Conservation (phyloP, 371 early-diverging fungal genomes). For the Dentiscutata heterogama region DNA sequence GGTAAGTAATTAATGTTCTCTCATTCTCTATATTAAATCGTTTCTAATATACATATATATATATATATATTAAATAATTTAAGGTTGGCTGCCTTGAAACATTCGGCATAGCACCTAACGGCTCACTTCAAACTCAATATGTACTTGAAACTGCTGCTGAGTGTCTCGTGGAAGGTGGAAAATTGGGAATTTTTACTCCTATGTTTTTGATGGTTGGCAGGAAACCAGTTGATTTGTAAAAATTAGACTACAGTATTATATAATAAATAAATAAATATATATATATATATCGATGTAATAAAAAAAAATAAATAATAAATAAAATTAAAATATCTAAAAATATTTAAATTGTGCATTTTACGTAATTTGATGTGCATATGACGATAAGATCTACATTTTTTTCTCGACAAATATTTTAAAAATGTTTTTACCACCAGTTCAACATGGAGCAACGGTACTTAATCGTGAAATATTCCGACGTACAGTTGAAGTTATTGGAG, state of each 20-base stretch:
- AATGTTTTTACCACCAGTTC: constrained; percentile 46
- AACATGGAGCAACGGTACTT: constrained; percentile 40
- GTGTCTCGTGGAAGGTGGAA: constrained; percentile 81
- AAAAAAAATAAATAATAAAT: too few relatives aligned
- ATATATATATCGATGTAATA: too few relatives aligned
- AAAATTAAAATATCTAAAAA: too few relatives aligned
- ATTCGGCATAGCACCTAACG: constrained; percentile 83
- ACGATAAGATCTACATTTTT: too few relatives aligned
- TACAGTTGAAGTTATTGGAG: constrained; percentile 30
- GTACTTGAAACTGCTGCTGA: constrained; percentile 85
- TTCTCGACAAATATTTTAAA: too few relatives aligned
- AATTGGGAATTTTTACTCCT: constrained; percentile 86
- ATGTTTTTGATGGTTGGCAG: constrained; percentile 93
- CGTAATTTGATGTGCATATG: too few relatives aligned
- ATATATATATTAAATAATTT: constrained; percentile 15
- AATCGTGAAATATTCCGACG: constrained; percentile 44
- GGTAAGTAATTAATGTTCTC: constrained; percentile 49
- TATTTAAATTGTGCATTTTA: too few relatives aligned
- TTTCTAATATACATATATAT: background rate
- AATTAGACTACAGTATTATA: too few relatives aligned
- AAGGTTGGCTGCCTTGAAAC: constrained; percentile 76
- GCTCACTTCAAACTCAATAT: constrained; percentile 82
- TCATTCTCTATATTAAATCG: background rate
- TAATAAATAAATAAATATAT: too few relatives aligned
- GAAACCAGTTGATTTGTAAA: constrained; percentile 68